phyloP scores from a whole-genome alignment of 352 stramenopile genomes.

The Phytophthora podocarpi region DNA sequence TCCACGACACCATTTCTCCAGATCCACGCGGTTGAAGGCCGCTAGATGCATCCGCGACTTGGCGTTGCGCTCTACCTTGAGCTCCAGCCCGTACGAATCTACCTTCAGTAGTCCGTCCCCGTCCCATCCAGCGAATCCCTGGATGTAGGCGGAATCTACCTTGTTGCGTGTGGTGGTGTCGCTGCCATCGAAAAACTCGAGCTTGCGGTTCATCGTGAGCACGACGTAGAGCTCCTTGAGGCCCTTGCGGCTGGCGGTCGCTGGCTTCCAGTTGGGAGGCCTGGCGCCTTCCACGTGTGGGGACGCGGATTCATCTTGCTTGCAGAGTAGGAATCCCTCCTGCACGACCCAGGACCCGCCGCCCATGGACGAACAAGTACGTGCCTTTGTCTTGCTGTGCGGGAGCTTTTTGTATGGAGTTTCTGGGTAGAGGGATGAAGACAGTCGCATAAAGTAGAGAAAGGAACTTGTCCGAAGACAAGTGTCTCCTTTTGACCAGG shows the following conservation, averaged over 20 bases:
- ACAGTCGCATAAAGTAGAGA: conserved; percentile 21
- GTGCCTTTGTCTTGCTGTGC: neutral
- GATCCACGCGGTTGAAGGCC: conserved; percentile 81
- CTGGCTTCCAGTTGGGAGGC: conserved; percentile 15
- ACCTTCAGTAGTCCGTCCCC: conserved; percentile 68
- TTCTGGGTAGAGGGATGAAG: conserved; percentile 27
- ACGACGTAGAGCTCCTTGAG: conserved; percentile 73
- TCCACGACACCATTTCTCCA: conserved; percentile 83
- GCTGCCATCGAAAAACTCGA: conserved; percentile 71
- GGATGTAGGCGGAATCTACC: conserved; percentile 56
- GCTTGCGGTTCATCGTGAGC: conserved; percentile 79
- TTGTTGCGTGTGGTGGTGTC: conserved; percentile 33
- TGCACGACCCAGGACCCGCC: conserved; percentile 61
- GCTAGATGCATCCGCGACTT: conserved; percentile 63
- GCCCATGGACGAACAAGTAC: conserved; percentile 35
- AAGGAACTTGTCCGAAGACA: conserved; percentile 7
- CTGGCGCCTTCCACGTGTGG: conserved; percentile 4
- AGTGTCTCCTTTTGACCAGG: conserved; percentile 11
- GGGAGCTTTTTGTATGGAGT: conserved; percentile 16
- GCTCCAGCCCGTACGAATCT: conserved; percentile 81
- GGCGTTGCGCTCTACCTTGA: conserved; percentile 69
- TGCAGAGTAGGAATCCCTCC: conserved; percentile 58
- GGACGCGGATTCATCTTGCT: conserved; percentile 29
- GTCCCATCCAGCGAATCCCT: conserved; percentile 81
- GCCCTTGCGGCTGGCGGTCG: neutral